phyloP scores from a whole-genome alignment of 2,329 filamentous ascomycete genomes.

The Exophiala mesophila region DNA sequence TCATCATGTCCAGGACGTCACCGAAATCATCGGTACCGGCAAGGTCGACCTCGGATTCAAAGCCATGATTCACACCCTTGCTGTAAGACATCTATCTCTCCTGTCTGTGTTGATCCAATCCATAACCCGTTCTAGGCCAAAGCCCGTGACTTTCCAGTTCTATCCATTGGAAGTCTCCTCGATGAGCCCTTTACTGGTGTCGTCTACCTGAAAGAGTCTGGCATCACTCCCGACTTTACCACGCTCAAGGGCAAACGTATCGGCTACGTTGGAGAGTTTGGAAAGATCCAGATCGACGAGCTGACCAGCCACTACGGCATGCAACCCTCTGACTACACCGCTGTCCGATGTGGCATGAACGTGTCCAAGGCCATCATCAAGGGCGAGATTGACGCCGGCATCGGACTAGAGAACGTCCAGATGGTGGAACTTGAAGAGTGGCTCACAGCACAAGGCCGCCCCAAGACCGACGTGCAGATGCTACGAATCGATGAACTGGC shows the following conservation, averaged over 20 bases:
- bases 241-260: conserved; percentile 72
- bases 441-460: conserved; percentile 59
- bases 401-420: conserved; percentile 75
- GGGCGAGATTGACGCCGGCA: conserved; percentile 67
- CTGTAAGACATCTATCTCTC: conserved; percentile 49
- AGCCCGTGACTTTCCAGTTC: conserved; percentile 67
- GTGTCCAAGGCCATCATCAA: conserved; percentile 70
- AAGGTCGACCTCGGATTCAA: conserved; percentile 78
- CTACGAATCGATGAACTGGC: conserved; percentile 75
- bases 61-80: conserved; percentile 78
- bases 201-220: conserved; percentile 68
- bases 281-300: conserved; percentile 79
- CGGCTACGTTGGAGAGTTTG: conserved; percentile 75
- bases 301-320: conserved; percentile 74
- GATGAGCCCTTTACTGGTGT: conserved; percentile 78
- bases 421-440: conserved; percentile 79
- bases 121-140: conserved; percentile 55
- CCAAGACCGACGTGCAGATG: conserved; percentile 68
- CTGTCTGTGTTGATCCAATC: too few species aligned
- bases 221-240: conserved; percentile 70
- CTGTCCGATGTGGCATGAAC: conserved; percentile 76
- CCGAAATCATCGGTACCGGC: conserved; percentile 71
- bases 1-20: conserved; percentile 59
- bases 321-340: conserved; percentile 67
- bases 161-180: conserved; percentile 68